Conservation (phyloP, 2,329 filamentous ascomycete species). For the Phyllachora maydis region DNA sequence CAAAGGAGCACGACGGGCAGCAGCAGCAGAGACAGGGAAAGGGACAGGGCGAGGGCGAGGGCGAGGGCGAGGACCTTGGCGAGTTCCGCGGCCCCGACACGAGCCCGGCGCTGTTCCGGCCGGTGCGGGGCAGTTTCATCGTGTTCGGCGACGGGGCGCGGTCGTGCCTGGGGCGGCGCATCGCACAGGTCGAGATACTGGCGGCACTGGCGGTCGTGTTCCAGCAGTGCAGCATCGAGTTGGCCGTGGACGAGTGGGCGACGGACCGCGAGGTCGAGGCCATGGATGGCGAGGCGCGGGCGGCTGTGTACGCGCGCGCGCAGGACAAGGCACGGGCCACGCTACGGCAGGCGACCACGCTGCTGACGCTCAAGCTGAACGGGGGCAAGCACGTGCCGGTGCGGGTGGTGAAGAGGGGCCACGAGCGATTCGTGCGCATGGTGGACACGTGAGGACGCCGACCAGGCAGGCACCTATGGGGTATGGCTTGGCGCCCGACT, state of each 20-base stretch:
- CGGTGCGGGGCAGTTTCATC: constrained; percentile 30
- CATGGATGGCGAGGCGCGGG: constrained; percentile 24
- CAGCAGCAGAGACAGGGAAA: too few relatives aligned
- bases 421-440: constrained; percentile 42
- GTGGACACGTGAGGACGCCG: constrained; percentile 6
- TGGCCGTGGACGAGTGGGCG: constrained; percentile 42
- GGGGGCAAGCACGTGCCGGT: constrained; percentile 39
- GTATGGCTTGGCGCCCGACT: too few relatives aligned
- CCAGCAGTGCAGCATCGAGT: constrained; percentile 43
- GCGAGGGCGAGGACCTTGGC: constrained; percentile 31
- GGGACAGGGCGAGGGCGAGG: constrained; percentile 17
- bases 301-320: constrained; percentile 38
- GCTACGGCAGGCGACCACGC: constrained; percentile 31
- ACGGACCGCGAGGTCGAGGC: constrained; percentile 27
- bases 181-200: constrained; percentile 38
- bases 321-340: constrained; percentile 28
- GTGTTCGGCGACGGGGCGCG: constrained; percentile 38
- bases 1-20: constrained; percentile 7
- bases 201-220: constrained; percentile 32
- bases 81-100: constrained; percentile 40
- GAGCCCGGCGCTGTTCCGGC: constrained; percentile 38
- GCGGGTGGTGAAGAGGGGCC: constrained; percentile 45
- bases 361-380: constrained; percentile 54
- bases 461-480: not conserved
- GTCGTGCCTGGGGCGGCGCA: constrained; percentile 33